Conservation (phyloP, 2,329 filamentous ascomycete species). For the Basipetospora chlamydospora region DNA sequence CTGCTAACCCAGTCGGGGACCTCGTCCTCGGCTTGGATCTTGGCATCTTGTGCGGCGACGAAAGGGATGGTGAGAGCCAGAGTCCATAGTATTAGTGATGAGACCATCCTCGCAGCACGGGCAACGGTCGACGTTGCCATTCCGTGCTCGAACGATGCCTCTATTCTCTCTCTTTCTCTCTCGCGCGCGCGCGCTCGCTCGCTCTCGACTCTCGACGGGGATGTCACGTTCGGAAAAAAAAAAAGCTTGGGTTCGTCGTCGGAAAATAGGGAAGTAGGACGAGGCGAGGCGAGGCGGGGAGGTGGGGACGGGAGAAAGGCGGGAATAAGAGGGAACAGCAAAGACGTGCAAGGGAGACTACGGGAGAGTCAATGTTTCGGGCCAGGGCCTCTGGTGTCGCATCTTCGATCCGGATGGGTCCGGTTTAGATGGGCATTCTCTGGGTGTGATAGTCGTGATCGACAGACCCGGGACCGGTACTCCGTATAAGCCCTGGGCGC, state of each 20-base stretch:
- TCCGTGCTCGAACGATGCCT: conserved; percentile 5
- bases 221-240: neutral
- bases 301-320: conserved; percentile 5
- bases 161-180: conserved; percentile 1
- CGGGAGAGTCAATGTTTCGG: conserved; percentile 3
- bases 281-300: conserved; percentile 9
- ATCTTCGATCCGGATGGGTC: conserved; percentile 4
- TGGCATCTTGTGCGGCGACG: conserved; percentile 19
- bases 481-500: conserved; percentile 1
- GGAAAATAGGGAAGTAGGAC: conserved; percentile 4
- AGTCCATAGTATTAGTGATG: conserved; percentile 14
- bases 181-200: neutral
- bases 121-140: conserved; percentile 24
- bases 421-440: conserved; percentile 4
- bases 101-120: conserved; percentile 17
- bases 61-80: conserved; percentile 18
- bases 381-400: conserved; percentile 2
- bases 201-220: neutral
- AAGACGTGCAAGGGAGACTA: neutral
- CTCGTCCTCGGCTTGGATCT: conserved; percentile 16
- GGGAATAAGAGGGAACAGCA: conserved; percentile 1
- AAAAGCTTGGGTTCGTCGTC: neutral
- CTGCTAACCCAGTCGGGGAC: conserved; percentile 23
- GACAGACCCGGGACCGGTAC: conserved; percentile 5
- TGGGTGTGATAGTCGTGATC: conserved; percentile 7